These are phyloP conservation scores for Coniochaeta sp. DNA, from an alignment of 2,329 filamentous ascomycete species.

Conservation along the genomic window DNA sequence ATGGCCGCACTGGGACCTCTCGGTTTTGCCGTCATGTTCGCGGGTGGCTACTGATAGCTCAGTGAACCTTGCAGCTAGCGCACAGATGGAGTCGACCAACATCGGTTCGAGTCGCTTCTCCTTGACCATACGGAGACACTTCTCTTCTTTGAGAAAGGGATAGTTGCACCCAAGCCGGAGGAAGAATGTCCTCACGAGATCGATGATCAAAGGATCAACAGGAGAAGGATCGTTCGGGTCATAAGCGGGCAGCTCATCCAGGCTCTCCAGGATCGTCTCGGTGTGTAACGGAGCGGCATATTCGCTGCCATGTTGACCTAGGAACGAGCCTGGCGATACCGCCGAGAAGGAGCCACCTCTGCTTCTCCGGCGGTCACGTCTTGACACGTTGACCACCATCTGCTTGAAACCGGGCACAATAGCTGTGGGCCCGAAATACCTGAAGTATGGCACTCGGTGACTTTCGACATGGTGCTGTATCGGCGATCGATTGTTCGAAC, in stretches of 20 bases:
- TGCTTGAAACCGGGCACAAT: conserved; percentile 91
- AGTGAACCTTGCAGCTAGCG: conserved; percentile 75
- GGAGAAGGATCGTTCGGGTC: conserved; percentile 64
- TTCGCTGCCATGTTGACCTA: conserved; percentile 9
- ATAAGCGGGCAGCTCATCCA: conserved; percentile 63
- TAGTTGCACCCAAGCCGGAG: conserved; percentile 77
- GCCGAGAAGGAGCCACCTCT: conserved; percentile 49
- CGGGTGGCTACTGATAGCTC: conserved; percentile 47
- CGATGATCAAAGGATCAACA: conserved; percentile 67
- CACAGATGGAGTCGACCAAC: conserved; percentile 79
- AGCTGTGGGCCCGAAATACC: conserved; percentile 85
- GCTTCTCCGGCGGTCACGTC: conserved; percentile 51
- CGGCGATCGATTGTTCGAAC: conserved; percentile 34
- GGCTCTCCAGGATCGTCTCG: conserved; percentile 33
- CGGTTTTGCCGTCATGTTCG: conserved; percentile 37
- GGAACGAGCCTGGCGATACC: conserved; percentile 38
- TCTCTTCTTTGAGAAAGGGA: conserved; percentile 67
- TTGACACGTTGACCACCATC: conserved; percentile 66
- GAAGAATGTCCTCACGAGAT: conserved; percentile 77
- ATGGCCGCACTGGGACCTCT: conserved; percentile 62
- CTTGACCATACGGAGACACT: conserved; percentile 67
- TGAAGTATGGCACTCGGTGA: conserved; percentile 76
- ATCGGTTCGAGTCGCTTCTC: conserved; percentile 80
- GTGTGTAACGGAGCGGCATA: conserved; percentile 33
- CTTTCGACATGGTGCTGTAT: conserved; percentile 43